Evolutionary conservation across 192 early-diverging fungal genomes (phyloP).

Genomic region (Coemansia sp.): DNA sequence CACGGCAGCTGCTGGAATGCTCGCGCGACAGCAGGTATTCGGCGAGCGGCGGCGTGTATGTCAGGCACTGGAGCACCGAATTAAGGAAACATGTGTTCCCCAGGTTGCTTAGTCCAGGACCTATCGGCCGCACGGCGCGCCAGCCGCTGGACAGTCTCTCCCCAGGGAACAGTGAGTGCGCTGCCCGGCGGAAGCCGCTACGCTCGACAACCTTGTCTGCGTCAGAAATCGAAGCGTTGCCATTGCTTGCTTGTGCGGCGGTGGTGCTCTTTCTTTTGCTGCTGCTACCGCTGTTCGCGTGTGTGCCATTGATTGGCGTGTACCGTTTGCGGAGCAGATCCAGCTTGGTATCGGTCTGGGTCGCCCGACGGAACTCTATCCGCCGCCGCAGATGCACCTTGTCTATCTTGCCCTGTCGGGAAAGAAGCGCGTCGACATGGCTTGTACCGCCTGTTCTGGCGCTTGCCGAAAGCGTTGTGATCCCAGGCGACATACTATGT

Average conservation of each 20-base stretch:
- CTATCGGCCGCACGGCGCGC: slow-evolving; percentile 59
- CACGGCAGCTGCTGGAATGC: slow-evolving; percentile 64
- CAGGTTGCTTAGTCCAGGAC: slow-evolving; percentile 69
- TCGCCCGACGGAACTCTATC: slow-evolving; percentile 63
- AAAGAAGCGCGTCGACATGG: slow-evolving; percentile 48
- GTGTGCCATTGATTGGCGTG: slow-evolving; percentile 58
- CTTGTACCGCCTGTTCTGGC: slow-evolving; percentile 10
- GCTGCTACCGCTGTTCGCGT: not conserved
- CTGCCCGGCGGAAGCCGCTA: slow-evolving; percentile 64
- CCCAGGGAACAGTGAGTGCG: slow-evolving; percentile 60
- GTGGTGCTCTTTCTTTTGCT: not conserved
- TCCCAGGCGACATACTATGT: slow-evolving; percentile 33
- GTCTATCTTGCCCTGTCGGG: slow-evolving; percentile 47
- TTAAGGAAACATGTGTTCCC: slow-evolving; percentile 83
- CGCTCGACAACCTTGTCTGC: slow-evolving; percentile 46
- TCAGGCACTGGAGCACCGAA: slow-evolving; percentile 74
- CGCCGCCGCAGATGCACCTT: slow-evolving; percentile 56
- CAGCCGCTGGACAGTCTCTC: slow-evolving; percentile 59
- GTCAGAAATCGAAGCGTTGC: slow-evolving; percentile 12
- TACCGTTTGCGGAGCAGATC: slow-evolving; percentile 65
- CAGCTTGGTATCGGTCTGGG: slow-evolving; percentile 61
- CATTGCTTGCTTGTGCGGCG: slow-evolving; percentile 1
- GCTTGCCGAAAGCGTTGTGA: slow-evolving; percentile 14
- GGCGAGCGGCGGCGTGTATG: slow-evolving; percentile 72
- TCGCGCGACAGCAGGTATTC: slow-evolving; percentile 63